Percentiles rank a stretch among this genome's conserved stretches.
These are phyloP conservation scores for Grosmannia serpens DNA, from an alignment of 2,329 filamentous ascomycete species.

Conservation along the genomic window DNA sequence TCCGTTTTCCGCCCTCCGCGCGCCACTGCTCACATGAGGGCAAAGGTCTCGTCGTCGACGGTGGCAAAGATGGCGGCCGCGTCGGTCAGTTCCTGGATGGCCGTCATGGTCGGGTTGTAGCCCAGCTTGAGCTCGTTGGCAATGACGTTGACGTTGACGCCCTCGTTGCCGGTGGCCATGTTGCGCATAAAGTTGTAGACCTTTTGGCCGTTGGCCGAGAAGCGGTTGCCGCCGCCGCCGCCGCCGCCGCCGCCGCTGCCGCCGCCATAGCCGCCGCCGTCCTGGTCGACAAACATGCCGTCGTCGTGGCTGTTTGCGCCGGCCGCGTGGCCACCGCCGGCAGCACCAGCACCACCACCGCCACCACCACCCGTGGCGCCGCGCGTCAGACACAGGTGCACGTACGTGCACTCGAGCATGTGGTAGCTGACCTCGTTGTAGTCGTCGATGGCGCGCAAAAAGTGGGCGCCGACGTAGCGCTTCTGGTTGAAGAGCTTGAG, in stretches of 20 bases:
- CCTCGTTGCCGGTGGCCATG: slow-evolving; percentile 64
- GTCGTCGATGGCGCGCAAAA: slow-evolving; percentile 68
- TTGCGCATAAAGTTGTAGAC: slow-evolving; percentile 61
- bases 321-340: slow-evolving; percentile 20
- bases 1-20: background rate
- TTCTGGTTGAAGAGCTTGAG: slow-evolving; percentile 78
- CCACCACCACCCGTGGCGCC: slow-evolving; percentile 42
- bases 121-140: slow-evolving; percentile 54
- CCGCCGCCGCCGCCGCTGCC: slow-evolving; percentile 17
- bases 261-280: slow-evolving; percentile 21
- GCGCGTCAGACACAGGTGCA: slow-evolving; percentile 73
- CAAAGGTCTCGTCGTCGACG: slow-evolving; percentile 75
- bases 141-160: slow-evolving; percentile 70
- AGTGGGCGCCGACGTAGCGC: slow-evolving; percentile 67
- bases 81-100: slow-evolving; percentile 68
- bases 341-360: slow-evolving; percentile 19
- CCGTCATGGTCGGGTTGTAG: slow-evolving; percentile 58
- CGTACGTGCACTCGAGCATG: slow-evolving; percentile 76
- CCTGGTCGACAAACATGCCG: slow-evolving; percentile 43
- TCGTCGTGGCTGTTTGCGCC: slow-evolving; percentile 25
- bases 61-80: slow-evolving; percentile 78
- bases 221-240: slow-evolving; percentile 26
- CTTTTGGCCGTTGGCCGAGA: slow-evolving; percentile 49
- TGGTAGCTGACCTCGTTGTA: slow-evolving; percentile 93
- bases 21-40: background rate